Base-by-base conservation (phyloP, 2,329 filamentous ascomycete genomes). In the Colletotrichum musicola region DNA sequence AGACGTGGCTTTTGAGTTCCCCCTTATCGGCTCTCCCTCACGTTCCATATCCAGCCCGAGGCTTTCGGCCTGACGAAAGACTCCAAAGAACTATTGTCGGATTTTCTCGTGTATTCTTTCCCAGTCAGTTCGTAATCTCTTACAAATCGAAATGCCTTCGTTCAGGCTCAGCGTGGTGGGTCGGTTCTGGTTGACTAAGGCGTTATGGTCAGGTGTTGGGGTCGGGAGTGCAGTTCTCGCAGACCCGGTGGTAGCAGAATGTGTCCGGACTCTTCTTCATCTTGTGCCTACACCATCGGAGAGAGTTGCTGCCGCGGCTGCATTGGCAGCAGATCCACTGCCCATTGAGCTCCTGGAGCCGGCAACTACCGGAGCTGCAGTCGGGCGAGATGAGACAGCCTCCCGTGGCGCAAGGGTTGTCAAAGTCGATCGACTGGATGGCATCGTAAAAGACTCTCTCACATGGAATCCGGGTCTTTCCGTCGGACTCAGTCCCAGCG, bases 221-320 rank as follows among this genome's bases (percentile, higher is more conserved):
- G 65, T 85, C 82, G 12, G 79, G 68, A 51, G 75, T 77, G 68
- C 85, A 87, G 4, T 72, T 72, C 46, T 77, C 74, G 72, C 85
- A 88, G 58, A 85, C 81, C n/a, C 77, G 75, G 67, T 88, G 86
- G 70, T 85, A 85, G 74, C 85, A 88, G 51, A 86, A 82, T 1
- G 83, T 84, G 70, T 87, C 82, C 10, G 84, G 83, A 68, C 82
- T 82, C 13, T 78, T 79, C 61, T 77, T 79, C 80, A 83, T 81
- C 61, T 77, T 80, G 68, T 85, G 82, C 40, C 80, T 75, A 71
- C 85, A 87, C 77, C 78, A 83, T 22, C 78, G 76, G 55, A 81
- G 81, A 4, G 77, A 76, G 67, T 88, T 88, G 5, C 78, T 81
- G 6, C 82, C 83, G 6, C 83, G 78, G 4, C 75, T 74, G 71